Conservation (phyloP, 805 yeast species). For the Wickerhamiella domercqiae region DNA sequence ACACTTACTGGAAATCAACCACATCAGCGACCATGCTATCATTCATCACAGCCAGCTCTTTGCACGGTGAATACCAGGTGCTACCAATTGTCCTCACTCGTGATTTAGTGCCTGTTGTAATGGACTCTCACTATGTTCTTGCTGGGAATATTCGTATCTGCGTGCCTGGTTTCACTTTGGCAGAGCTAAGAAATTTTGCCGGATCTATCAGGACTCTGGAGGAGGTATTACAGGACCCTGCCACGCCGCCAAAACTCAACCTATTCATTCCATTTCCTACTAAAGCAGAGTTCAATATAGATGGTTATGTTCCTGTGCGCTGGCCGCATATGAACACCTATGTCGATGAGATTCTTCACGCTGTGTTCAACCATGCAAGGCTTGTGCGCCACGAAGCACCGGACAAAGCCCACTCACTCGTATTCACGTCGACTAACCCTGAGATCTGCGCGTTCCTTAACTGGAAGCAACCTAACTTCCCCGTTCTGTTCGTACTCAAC, state of each 20-base stretch:
- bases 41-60: slow-evolving; percentile 80
- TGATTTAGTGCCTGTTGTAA: slow-evolving; percentile 73
- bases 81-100: slow-evolving; percentile 53
- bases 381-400: slow-evolving; percentile 16
- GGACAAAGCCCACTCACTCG: slow-evolving; percentile 33
- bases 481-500: slow-evolving; percentile 73
- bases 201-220: slow-evolving; percentile 15
- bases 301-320: slow-evolving; percentile 13
- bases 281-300: slow-evolving; percentile 7
- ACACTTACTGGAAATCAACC: slow-evolving; percentile 94
- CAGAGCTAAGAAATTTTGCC: slow-evolving; percentile 15
- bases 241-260: slow-evolving; percentile 9
- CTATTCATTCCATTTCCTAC: slow-evolving; percentile 20
- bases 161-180: slow-evolving; percentile 16
- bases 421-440: slow-evolving; percentile 76
- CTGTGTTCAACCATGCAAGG: slow-evolving; percentile 64
- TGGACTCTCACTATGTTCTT: slow-evolving; percentile 28
- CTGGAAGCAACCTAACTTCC: slow-evolving; percentile 98
- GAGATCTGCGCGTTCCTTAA: slow-evolving; percentile 83
- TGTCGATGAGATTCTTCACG: slow-evolving; percentile 57
- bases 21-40: slow-evolving; percentile 33
- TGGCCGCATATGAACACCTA: slow-evolving; percentile 45
- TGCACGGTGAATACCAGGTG: slow-evolving; percentile 64
- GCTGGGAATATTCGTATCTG: slow-evolving; percentile 59
- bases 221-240: slow-evolving; percentile 29